phyloP scores from a whole-genome alignment of 768 basidiomycete genomes.

The Suillus fuscotomentosus region DNA sequence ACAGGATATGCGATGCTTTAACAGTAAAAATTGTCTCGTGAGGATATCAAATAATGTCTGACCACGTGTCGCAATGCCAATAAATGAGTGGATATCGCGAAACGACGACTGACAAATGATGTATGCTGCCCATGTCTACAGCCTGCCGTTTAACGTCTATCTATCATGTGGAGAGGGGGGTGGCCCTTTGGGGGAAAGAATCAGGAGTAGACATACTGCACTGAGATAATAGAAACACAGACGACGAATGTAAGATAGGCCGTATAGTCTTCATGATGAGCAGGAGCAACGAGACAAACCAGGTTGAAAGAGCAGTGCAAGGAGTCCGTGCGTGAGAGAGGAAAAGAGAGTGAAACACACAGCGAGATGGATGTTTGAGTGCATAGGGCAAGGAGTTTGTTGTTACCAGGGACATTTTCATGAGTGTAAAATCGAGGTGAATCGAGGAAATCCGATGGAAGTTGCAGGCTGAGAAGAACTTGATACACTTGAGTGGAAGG shows the following conservation, averaged over 20 bases:
- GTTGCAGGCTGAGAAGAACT: conserved; percentile 7
- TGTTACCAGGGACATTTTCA: conserved; percentile 25
- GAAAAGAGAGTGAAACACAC: conserved; percentile 26
- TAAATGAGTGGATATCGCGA: conserved; percentile 51
- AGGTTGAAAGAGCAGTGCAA: conserved; percentile 65
- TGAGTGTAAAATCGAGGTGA: conserved; percentile 16
- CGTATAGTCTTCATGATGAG: conserved; percentile 44
- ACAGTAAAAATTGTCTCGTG: conserved; percentile 59
- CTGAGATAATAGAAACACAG: conserved; percentile 37
- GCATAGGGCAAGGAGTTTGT: conserved; percentile 13
- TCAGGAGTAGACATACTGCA: conserved; percentile 23
- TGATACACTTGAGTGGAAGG: conserved; percentile 7
- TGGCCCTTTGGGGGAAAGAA: conserved; percentile 19
- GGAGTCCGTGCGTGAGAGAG: conserved; percentile 35
- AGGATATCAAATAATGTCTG: conserved; percentile 44
- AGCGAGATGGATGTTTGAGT: conserved; percentile 16
- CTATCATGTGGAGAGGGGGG: conserved; percentile 31
- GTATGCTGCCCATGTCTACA: conserved; percentile 46
- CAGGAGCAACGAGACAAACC: conserved; percentile 56
- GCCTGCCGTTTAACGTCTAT: conserved; percentile 44
- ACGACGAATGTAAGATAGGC: conserved; percentile 40
- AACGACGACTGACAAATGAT: conserved; percentile 46
- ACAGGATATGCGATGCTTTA: conserved; percentile 68
- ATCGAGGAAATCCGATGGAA: conserved; percentile 16
- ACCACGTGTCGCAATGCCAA: conserved; percentile 47